Evolutionary conservation across 441 rosid genomes (phyloP).

Genomic region (Populus hybrid): DNA sequence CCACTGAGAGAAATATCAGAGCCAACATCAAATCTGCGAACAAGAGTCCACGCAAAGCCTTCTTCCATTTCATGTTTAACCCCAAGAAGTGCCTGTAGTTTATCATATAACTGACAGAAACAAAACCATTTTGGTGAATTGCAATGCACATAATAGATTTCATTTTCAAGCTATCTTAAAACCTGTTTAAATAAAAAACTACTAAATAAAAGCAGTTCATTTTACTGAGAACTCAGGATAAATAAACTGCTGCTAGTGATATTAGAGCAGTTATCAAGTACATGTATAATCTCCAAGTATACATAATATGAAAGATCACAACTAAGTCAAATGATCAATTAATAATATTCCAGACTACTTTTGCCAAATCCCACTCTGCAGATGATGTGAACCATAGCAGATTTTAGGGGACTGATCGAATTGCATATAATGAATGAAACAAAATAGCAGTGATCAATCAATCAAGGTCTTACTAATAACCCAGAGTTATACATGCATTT

Average conservation of each 20-base stretch:
- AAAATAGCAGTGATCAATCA: neutral
- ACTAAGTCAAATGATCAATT: neutral
- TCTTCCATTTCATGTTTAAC: constrained; percentile 76
- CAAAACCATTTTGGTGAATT: constrained; percentile 12
- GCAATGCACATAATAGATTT: neutral
- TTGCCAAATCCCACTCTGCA: neutral
- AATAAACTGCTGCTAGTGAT: neutral
- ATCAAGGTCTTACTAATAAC: neutral
- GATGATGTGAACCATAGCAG: neutral
- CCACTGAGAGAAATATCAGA: constrained; percentile 50
- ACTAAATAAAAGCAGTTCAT: too few species aligned
- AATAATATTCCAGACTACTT: neutral
- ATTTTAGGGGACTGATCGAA: neutral
- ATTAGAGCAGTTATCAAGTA: neutral
- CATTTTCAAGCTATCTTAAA: too few species aligned
- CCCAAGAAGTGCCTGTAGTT: constrained; percentile 65
- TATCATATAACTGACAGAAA: constrained; percentile 50
- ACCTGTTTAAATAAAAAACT: too few species aligned
- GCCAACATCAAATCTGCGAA: constrained; percentile 64
- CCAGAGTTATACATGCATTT: neutral
- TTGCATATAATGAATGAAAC: neutral
- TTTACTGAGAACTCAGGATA: neutral
- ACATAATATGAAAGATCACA: neutral
- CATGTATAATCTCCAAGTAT: neutral
- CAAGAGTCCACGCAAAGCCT: constrained; percentile 82